Evolutionary conservation across 2,329 filamentous ascomycete species (phyloP).

Genomic region (Aquanectria penicillioides): DNA sequence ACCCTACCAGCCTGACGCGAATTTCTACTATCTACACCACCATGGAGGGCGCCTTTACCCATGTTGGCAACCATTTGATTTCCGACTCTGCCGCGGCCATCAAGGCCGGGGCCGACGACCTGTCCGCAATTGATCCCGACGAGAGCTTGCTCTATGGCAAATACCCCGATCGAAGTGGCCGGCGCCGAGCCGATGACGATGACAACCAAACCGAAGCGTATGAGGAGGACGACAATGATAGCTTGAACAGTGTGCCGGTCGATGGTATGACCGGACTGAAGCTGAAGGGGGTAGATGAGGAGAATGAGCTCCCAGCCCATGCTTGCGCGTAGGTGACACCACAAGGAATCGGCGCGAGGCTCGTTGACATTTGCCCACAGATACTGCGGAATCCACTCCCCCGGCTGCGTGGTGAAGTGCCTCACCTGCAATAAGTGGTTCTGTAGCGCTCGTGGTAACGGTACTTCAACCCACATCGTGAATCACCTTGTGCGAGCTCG

Average conservation of each 20-base stretch:
- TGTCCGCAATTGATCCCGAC: constrained; percentile 77
- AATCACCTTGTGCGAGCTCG: constrained; percentile 97
- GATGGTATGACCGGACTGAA: constrained; percentile 76
- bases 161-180: constrained; percentile 67
- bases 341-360: constrained; percentile 10
- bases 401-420: constrained; percentile 95
- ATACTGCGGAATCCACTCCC: constrained; percentile 97
- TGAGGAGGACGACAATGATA: constrained; percentile 83
- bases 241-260: constrained; percentile 81
- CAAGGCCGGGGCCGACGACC: constrained; percentile 83
- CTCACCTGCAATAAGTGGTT: constrained; percentile 98
- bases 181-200: constrained; percentile 84
- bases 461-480: constrained; percentile 96
- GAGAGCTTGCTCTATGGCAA: constrained; percentile 83
- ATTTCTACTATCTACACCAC: constrained; percentile 40
- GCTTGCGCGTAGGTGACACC: constrained; percentile 84
- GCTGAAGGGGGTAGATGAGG: constrained; percentile 72
- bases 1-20: constrained; percentile 39
- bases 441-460: constrained; percentile 96
- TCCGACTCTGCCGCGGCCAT: constrained; percentile 87
- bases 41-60: constrained; percentile 91
- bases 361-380: constrained; percentile 56
- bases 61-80: constrained; percentile 86
- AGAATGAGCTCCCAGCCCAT: constrained; percentile 91
- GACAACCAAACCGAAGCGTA: constrained; percentile 87